phyloP scores from a whole-genome alignment of 495 filamentous ascomycete species.

The Xylaria flabelliformis region DNA sequence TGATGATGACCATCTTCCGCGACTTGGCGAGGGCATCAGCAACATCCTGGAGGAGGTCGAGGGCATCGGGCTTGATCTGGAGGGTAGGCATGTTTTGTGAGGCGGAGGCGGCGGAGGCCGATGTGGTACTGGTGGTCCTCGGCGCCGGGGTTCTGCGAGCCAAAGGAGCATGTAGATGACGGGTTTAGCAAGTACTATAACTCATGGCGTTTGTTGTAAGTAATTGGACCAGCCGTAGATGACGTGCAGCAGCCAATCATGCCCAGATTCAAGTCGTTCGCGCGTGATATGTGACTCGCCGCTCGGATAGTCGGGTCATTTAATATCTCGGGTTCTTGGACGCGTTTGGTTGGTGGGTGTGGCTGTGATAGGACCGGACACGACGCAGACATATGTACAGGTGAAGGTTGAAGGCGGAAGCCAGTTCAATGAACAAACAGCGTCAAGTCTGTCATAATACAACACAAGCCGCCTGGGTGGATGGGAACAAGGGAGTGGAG shows the following conservation, averaged over 20 bases:
- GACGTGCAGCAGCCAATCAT: background rate
- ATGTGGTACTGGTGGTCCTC: background rate
- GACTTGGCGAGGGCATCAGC: conserved; percentile 66
- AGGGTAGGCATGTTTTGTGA: conserved; percentile 58
- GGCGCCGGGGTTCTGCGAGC: background rate
- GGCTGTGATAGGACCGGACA: background rate
- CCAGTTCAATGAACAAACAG: background rate
- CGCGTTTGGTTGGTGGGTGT: background rate
- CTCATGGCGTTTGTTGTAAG: conserved; percentile 6
- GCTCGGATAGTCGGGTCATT: conserved; percentile 7
- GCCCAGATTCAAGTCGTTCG: background rate
- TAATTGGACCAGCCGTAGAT: too few relatives aligned
- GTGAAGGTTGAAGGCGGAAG: background rate
- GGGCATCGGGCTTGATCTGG: conserved; percentile 56
- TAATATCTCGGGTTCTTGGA: background rate
- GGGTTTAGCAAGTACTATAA: background rate
- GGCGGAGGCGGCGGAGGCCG: conserved; percentile 6
- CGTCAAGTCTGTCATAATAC: background rate
- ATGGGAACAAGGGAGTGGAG: background rate
- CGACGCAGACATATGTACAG: background rate
- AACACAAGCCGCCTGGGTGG: background rate
- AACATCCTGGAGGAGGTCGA: conserved; percentile 62
- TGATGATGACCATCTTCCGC: conserved; percentile 69
- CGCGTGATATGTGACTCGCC: background rate
- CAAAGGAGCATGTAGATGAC: conserved; percentile 3